Evolutionary conservation across 768 basidiomycete species (phyloP), one percentile per base, ranked within the genome.

Genomic region (Suillus luteus): DNA sequence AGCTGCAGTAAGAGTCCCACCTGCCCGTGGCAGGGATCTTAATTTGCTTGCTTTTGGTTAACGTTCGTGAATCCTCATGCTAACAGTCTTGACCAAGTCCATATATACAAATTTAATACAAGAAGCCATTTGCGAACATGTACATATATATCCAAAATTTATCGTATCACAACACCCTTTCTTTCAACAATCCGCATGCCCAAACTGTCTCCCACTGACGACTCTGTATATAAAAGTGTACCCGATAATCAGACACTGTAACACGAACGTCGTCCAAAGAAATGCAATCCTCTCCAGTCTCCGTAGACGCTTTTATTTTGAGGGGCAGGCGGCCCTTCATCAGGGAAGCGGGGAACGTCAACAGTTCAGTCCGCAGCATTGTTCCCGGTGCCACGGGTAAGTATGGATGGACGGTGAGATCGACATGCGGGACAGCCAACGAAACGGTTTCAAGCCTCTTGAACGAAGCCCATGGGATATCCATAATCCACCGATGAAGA

Each of bases 381-480:
- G 31, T 31, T 10, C 51, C 51, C 8, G 27, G 27, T 2, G 3
- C 3, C 7, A 14, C 8, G 24, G 8, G 15, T 15, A 7, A 24
- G 27, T 2, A 4, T 27, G 7, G 0, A 15, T 17, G 2, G 14
- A 31, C 0, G 1, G 24, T 6, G 24, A 1, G 49, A 15, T 49
- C 3, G 3, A 49, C 9, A 37, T 2, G 24, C n/a, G 55, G 38
- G 37, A 57, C 22, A 15, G 5, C 37, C 24, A 51, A 9, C 1
- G 60, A 44, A 38, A 61, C 5, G 6, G 15, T 60, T 52, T 61
- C 48, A 17, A 80, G 73, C 52, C 64, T 74, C 3, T 64, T 68
- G 69, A 80, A 73, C n/a, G 63, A 62, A 5, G 70, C 48, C 54
- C 80, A 49, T 9, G 49, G 49, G 15, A 8, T 24, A 8, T 49